Evolutionary conservation across 1,284 basidiomycete species (phyloP), one percentile per base, ranked within the genome.

Genomic region (Anthracocystis walkeri): DNA sequence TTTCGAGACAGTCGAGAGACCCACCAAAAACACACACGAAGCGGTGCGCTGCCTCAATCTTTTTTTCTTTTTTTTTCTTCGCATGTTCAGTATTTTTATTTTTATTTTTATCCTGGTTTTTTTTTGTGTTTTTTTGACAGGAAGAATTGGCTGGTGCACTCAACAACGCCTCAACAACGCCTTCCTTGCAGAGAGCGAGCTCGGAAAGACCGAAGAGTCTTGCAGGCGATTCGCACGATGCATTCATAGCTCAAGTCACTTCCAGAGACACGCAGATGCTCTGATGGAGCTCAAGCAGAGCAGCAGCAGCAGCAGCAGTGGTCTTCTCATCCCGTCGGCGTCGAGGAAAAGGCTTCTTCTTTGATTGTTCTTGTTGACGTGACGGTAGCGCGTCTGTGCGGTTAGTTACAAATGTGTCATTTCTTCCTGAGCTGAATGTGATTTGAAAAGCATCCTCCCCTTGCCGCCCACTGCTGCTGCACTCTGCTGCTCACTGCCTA

Each of bases 21-120:
- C 45, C 23, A 48, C 27, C 12, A 31, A 4, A 29, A 33, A 38
- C 35, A 38, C 7, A 27, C 44, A 46, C 48, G 33, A 31, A 49
- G 48, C 48, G 5, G n/a, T 31, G 29, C 31, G 27, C 29, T 49
- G 48, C 48, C 48, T 49, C n/a, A 16, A 29, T 25, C 12, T 25
- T 8, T 46, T 46, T 27, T 45, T 25, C 14, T 25, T 45, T 27
- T 3, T 0, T 29, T 29, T 48, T 31, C 1, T 18, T 27, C 29
- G 29, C 29, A 31, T n/a, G n/a, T n/a, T n/a, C 29, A 31, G 29
- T 31, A 31, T 48, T 48, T 45, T 10, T 6, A 8, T 18, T 23
- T 45, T 45, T 14, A 46, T 27, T 46, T 27, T 41, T n/a, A n/a
- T n/a, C n/a, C n/a, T n/a, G n/a, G n/a, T 20, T 42, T 42, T 42